A percentile compares a stretch with the other conserved stretches of the same genome.
phyloP scores from a whole-genome alignment of 768 basidiomycete genomes.

The Phaffia australis region DNA sequence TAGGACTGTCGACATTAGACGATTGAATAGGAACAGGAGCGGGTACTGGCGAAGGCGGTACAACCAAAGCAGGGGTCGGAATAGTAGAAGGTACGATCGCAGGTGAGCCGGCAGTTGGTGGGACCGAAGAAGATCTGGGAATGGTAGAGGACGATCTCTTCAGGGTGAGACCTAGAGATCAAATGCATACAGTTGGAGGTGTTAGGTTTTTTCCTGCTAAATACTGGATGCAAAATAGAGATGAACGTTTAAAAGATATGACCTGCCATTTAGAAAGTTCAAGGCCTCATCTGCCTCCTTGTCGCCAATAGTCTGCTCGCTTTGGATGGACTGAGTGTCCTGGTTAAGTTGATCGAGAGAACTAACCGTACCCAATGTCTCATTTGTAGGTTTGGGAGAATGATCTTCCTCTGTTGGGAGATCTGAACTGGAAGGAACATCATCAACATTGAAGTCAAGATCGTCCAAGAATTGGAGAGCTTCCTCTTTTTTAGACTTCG shows the following conservation, averaged over 20 bases:
- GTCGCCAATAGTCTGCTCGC: constrained; percentile 4
- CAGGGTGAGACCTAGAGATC: neutral
- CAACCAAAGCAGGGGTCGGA: neutral
- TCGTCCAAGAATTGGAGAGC: constrained; percentile 88
- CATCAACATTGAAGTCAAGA: constrained; percentile 61
- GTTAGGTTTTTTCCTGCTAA: neutral
- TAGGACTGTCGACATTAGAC: too few species aligned
- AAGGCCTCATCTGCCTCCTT: constrained; percentile 25
- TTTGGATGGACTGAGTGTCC: neutral
- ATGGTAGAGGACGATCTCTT: neutral
- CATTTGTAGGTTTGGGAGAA: constrained; percentile 17
- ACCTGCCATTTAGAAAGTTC: constrained; percentile 21
- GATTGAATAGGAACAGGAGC: constrained; percentile 2
- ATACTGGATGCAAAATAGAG: neutral
- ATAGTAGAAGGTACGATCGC: constrained; percentile 16
- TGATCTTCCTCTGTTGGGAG: constrained; percentile 18
- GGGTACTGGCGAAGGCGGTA: neutral
- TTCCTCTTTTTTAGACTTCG: constrained; percentile 42
- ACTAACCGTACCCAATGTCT: neutral
- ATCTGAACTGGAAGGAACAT: constrained; percentile 27
- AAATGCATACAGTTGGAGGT: neutral
- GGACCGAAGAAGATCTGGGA: constrained; percentile 7
- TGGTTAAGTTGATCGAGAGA: neutral
- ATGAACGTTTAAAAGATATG: neutral
- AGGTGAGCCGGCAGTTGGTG: constrained; percentile 15